Evolutionary conservation across 352 stramenopile species (phyloP).

Genomic region (Phytopythium boreale): DNA sequence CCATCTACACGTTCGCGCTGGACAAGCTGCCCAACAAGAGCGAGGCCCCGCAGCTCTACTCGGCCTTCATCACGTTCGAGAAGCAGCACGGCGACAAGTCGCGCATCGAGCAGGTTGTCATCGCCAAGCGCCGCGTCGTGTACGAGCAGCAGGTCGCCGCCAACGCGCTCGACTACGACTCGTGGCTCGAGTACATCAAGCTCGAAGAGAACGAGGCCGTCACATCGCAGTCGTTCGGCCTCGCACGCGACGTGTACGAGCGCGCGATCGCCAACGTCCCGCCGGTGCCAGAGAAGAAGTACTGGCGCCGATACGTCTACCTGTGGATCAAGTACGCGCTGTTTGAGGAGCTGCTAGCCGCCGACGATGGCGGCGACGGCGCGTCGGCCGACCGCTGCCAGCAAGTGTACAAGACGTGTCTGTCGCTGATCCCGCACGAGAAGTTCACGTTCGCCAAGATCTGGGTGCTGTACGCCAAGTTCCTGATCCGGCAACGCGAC

Average conservation of each 20-base stretch:
- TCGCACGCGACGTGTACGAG: slow-evolving; percentile 95
- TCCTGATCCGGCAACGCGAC: slow-evolving; percentile 95
- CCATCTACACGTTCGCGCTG: slow-evolving; percentile 87
- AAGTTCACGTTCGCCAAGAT: slow-evolving; percentile 99
- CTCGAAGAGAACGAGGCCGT: slow-evolving; percentile 93
- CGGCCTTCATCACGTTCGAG: slow-evolving; percentile 97
- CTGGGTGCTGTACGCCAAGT: slow-evolving; percentile 97
- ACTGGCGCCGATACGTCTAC: slow-evolving; percentile 99
- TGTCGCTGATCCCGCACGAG: slow-evolving; percentile 93
- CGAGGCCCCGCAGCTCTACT: slow-evolving; percentile 93
- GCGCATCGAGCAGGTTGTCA: slow-evolving; percentile 96
- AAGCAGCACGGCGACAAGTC: slow-evolving; percentile 97
- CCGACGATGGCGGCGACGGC: slow-evolving; percentile 48
- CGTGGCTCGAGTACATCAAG: slow-evolving; percentile 99
- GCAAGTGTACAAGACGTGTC: slow-evolving; percentile 94
- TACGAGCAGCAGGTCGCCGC: slow-evolving; percentile 92
- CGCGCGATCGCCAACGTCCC: slow-evolving; percentile 93
- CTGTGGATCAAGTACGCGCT: slow-evolving; percentile 99
- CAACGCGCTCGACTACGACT: slow-evolving; percentile 96
- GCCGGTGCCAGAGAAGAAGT: slow-evolving; percentile 94
- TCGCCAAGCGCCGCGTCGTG: slow-evolving; percentile 92
- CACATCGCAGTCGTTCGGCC: slow-evolving; percentile 40
- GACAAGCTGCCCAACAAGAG: slow-evolving; percentile 73
- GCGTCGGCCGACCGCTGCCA: slow-evolving; percentile 64
- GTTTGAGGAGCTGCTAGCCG: slow-evolving; percentile 94